Base-by-base conservation (phyloP, 176 grass and related monocot genomes). In the Miscanthus lutarioriparius region DNA sequence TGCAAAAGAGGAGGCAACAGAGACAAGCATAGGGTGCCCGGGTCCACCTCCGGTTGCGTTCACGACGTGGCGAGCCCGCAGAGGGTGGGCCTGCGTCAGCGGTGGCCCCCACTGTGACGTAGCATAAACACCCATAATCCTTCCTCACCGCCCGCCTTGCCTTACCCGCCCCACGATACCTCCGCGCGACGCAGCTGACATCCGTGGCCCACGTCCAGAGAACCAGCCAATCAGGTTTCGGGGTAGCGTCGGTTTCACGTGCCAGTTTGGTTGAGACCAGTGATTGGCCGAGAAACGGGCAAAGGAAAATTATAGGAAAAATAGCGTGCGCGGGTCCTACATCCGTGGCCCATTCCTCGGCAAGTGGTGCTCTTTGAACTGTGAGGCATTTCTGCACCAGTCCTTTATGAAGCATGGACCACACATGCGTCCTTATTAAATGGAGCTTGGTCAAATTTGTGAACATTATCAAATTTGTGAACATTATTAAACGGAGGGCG, bases 161-260 rank as follows among this genome's bases (percentile, higher is more conserved):
- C 81, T 84, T 87, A 80, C 89, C 70, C 89, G 70, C 61, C 3
- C 0, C 0, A 0, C 0, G 10, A 43, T 40, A 76, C 84, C 84
- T 74, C 23, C 6, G 3, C 0, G 4, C 0, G 0, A 8, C 0
- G 0, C 9, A 6, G 0, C 75, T 10, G 40, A 8, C 62, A 0
- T 0, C 0, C 0, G 1, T 73, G 54, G 1, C 69, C n/a, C 12
- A 0, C 1, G 0, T 2, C 0, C 0, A 0, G 0, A 2, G 0
- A 12, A 0, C 0, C 12, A 13, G 44, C 88, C 74, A 86, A 68
- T 6, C 27, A 19, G 36, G 0, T 28, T n/a, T 12, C 37, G 1
- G 79, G 56, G 72, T 1, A 4, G 15, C 0, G 0, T 0, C 0
- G 0, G 2, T 0, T 3, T 1, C 22, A 0, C 4, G 68, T 66